Evolutionary conservation across 768 basidiomycete genomes (phyloP), one percentile per base, ranked within the genome.

Genomic region (Tremella mesenterica): DNA sequence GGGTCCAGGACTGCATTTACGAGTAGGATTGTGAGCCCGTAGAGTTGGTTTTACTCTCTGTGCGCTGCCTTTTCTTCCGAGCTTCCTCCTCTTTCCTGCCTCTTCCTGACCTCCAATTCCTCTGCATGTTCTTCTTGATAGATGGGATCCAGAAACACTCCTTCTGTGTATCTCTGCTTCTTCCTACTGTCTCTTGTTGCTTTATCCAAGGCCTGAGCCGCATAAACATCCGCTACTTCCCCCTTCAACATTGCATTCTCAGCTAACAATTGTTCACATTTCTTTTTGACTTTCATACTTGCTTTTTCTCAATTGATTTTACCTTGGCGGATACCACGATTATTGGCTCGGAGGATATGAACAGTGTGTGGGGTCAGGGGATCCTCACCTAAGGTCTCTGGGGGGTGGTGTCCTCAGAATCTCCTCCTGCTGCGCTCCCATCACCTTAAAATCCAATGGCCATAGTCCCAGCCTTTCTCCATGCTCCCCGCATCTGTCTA

Each of bases 401-500:
- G n/a, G n/a, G n/a, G n/a, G n/a, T n/a, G n/a, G n/a, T n/a, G n/a
- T n/a, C n/a, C n/a, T n/a, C n/a, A n/a, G n/a, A n/a, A n/a, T n/a
- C n/a, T n/a, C n/a, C n/a, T n/a, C n/a, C n/a, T n/a, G n/a, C n/a
- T n/a, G n/a, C n/a, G n/a, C n/a, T n/a, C 33, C 33, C 33, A 36
- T 36, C 33, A 18, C 33, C 12, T 10, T 10, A 10, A 18, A 10
- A 36, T 57, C 23, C 25, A 53, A 48, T 10, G 56, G 46, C 9
- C 28, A 53, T 28, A 57, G 36, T 18, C 56, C 56, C n/a, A 5
- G 56, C 18, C 39, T 53, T 48, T 23, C 26, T 25, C 56, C 51
- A 53, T 4, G 56, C 56, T 4, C 13, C 3, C 29, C 48, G 10
- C 18, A 53, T 53, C 46, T 53, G 45, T n/a, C 29, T 2, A 9